Percentiles rank a stretch among this genome's conserved stretches.
These are phyloP conservation scores for Diaporthe sp. DNA, from an alignment of 2,329 filamentous ascomycete species.

Conservation along the genomic window DNA sequence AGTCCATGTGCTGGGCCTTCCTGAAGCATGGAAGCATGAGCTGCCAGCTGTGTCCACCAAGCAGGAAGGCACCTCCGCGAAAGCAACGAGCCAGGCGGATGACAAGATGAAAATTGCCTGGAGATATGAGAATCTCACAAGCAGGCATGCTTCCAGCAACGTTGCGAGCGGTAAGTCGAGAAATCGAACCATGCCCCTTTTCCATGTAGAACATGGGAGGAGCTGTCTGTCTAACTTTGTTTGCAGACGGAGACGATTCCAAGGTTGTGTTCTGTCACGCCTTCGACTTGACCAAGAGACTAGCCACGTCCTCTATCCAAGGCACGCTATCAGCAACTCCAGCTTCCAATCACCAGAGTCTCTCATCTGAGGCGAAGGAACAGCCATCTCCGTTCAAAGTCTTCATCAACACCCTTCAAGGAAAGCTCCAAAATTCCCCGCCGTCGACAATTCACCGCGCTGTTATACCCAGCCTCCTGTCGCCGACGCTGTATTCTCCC, in stretches of 20 bases:
- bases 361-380: slow-evolving; percentile 38
- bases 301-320: slow-evolving; percentile 60
- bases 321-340: slow-evolving; percentile 64
- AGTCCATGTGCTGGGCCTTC: slow-evolving; percentile 85
- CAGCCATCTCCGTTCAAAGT: slow-evolving; percentile 66
- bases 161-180: slow-evolving; percentile 36
- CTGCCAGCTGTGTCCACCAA: slow-evolving; percentile 77
- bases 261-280: slow-evolving; percentile 72
- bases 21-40: slow-evolving; percentile 83
- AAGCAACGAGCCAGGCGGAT: slow-evolving; percentile 44
- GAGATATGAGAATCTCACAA: slow-evolving; percentile 89
- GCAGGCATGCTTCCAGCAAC: slow-evolving; percentile 46
- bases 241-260: slow-evolving; percentile 37
- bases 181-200: slow-evolving; percentile 25
- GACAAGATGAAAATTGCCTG: slow-evolving; percentile 99
- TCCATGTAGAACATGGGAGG: slow-evolving; percentile 31
- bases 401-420: slow-evolving; percentile 70
- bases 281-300: slow-evolving; percentile 76
- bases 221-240: slow-evolving; percentile 27
- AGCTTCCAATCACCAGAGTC: slow-evolving; percentile 54
- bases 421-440: slow-evolving; percentile 66
- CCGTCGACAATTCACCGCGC: slow-evolving; percentile 79
- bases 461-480: slow-evolving; percentile 85
- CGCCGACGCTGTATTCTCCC: slow-evolving; percentile 84
- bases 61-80: slow-evolving; percentile 42